Conservation (phyloP, 129 eudicot species). For the Lactuca sativa region DNA sequence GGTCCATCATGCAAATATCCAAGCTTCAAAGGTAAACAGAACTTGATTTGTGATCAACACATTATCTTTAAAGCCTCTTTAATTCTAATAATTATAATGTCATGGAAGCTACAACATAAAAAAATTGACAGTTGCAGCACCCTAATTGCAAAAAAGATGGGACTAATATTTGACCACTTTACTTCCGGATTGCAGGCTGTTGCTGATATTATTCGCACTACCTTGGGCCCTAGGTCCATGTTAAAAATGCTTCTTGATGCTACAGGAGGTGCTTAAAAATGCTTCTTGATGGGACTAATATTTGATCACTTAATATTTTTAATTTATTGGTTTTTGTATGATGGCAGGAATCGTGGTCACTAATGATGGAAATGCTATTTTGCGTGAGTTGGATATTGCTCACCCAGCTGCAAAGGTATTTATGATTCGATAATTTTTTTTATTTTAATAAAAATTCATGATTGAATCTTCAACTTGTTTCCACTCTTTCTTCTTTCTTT, state of each 20-base stretch:
- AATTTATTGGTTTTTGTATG: neutral
- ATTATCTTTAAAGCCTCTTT: neutral
- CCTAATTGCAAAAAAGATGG: too few relatives aligned
- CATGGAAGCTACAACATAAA: too few relatives aligned
- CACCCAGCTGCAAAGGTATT: slow-evolving; percentile 98
- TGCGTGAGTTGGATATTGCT: slow-evolving; percentile 93
- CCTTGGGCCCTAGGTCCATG: slow-evolving; percentile 99
- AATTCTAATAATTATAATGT: too few relatives aligned
- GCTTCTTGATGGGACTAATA: too few relatives aligned
- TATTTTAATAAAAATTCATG: too few relatives aligned
- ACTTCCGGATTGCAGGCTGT: slow-evolving; percentile 56
- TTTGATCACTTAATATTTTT: neutral
- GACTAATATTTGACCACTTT: too few relatives aligned
- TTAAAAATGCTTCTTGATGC: slow-evolving; percentile 96
- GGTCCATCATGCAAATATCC: slow-evolving; percentile 90
- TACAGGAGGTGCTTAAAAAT: slow-evolving; percentile 58
- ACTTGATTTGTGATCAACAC: neutral
- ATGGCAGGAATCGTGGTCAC: slow-evolving; percentile 86
- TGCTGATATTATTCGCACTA: slow-evolving; percentile 94
- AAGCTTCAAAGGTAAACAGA: slow-evolving; percentile 76
- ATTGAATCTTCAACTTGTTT: too few relatives aligned
- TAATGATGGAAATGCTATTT: slow-evolving; percentile 97
- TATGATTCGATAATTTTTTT: too few relatives aligned
- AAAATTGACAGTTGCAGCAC: too few relatives aligned
- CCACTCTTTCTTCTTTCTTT: too few relatives aligned